Conservation (phyloP, 495 filamentous ascomycete species). For the Penicillium coprophilum region DNA sequence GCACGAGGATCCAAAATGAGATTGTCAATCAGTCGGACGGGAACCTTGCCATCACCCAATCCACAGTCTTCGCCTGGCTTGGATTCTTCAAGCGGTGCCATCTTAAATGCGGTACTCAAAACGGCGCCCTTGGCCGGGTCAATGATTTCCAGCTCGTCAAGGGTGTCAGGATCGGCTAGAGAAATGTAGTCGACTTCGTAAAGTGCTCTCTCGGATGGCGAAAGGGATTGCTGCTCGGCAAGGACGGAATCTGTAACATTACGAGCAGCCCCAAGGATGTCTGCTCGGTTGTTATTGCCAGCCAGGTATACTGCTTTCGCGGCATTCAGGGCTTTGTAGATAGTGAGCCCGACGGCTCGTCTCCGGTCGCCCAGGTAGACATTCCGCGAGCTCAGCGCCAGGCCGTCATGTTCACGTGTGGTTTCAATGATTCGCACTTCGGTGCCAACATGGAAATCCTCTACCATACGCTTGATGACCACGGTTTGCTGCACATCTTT, state of each 20-base stretch:
- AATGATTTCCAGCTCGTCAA: slow-evolving; percentile 76
- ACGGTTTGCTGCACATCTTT: slow-evolving; percentile 98
- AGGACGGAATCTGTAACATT: slow-evolving; percentile 49
- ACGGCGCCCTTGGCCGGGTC: slow-evolving; percentile 68
- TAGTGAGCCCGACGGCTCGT: slow-evolving; percentile 66
- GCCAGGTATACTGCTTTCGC: slow-evolving; percentile 66
- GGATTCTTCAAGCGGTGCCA: slow-evolving; percentile 74
- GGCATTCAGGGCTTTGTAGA: slow-evolving; percentile 64
- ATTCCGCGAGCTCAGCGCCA: slow-evolving; percentile 94
- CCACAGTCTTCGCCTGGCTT: slow-evolving; percentile 65
- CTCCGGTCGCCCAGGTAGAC: slow-evolving; percentile 82
- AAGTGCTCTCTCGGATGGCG: slow-evolving; percentile 58
- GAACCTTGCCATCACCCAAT: slow-evolving; percentile 64
- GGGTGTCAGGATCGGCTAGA: slow-evolving; percentile 73
- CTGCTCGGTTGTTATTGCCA: slow-evolving; percentile 56
- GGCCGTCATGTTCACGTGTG: slow-evolving; percentile 72
- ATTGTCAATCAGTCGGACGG: slow-evolving; percentile 93
- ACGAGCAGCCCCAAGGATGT: slow-evolving; percentile 67
- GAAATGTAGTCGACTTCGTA: slow-evolving; percentile 91
- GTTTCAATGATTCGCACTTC: slow-evolving; percentile 74
- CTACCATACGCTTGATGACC: slow-evolving; percentile 80
- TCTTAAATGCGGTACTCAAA: slow-evolving; percentile 85
- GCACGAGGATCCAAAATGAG: slow-evolving; percentile 63
- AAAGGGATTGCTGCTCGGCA: slow-evolving; percentile 61
- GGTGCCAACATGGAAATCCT: slow-evolving; percentile 81